phyloP scores from a whole-genome alignment of 495 filamentous ascomycete genomes.

The Bacidia gigantensis region DNA sequence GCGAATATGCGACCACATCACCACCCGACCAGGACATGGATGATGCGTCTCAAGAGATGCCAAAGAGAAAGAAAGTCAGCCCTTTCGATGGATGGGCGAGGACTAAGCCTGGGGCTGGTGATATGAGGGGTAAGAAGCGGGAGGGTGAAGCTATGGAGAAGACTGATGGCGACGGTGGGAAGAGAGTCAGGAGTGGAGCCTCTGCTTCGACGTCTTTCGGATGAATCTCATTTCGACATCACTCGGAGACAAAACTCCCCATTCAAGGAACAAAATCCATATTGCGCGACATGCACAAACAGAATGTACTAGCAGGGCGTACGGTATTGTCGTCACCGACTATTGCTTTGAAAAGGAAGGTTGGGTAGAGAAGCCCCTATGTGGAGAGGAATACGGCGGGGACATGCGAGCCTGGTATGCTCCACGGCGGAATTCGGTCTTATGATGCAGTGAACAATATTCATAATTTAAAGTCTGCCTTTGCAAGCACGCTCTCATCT shows the following conservation, averaged over 20 bases:
- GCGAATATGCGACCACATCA: background rate
- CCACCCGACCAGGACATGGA: constrained; percentile 5
- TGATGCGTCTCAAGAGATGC: constrained; percentile 21
- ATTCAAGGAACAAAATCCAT: too few relatives aligned
- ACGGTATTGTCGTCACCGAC: too few relatives aligned
- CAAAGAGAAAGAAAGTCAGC: constrained; percentile 32
- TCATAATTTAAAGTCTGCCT: constrained; percentile 69
- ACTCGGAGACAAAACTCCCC: too few relatives aligned
- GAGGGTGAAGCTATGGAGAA: constrained; percentile 26
- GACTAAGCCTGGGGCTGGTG: constrained; percentile 33
- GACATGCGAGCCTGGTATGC: too few relatives aligned
- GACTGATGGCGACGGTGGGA: constrained; percentile 19
- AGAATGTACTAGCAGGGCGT: too few relatives aligned
- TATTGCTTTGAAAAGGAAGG: too few relatives aligned
- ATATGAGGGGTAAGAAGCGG: constrained; percentile 28
- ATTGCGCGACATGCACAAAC: too few relatives aligned
- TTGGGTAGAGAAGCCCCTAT: too few relatives aligned
- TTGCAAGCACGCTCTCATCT: constrained; percentile 45
- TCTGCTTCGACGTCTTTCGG: background rate
- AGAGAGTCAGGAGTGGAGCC: constrained; percentile 2
- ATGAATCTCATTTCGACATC: too few relatives aligned
- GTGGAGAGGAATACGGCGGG: too few relatives aligned
- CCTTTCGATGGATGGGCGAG: constrained; percentile 55
- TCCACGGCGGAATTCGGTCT: too few relatives aligned
- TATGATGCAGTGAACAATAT: too few relatives aligned